These are phyloP conservation scores for Roridomyces roridus DNA, from an alignment of 768 basidiomycete genomes.

Conservation along the genomic window DNA sequence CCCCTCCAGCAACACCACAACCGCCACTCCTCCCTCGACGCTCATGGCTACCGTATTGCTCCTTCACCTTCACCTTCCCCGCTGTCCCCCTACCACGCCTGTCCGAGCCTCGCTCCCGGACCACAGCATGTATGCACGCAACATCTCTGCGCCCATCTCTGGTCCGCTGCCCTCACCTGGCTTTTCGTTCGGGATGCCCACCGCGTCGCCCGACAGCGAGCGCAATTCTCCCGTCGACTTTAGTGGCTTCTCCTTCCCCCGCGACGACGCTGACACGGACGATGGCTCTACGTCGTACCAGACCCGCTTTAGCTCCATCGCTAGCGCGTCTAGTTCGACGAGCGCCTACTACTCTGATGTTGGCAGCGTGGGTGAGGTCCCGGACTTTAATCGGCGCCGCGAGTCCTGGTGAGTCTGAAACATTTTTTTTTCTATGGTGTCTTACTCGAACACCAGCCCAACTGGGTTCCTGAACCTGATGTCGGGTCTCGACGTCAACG, in stretches of 20 bases:
- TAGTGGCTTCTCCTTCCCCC: conserved; percentile 52
- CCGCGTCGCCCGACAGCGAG: conserved; percentile 54
- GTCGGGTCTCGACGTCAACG: conserved; percentile 48
- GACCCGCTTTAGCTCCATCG: conserved; percentile 66
- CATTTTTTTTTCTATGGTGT: conserved; percentile 13
- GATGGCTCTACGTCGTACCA: conserved; percentile 54
- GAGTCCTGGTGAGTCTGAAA: conserved; percentile 46
- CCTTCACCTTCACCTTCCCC: conserved; percentile 51
- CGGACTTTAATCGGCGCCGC: conserved; percentile 35
- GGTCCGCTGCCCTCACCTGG: conserved; percentile 68
- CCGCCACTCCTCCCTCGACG: conserved; percentile 50
- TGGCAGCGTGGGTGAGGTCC: conserved; percentile 42
- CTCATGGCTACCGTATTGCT: conserved; percentile 42
- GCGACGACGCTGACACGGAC: conserved; percentile 57
- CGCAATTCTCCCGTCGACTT: conserved; percentile 58
- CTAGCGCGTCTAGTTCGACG: conserved; percentile 61
- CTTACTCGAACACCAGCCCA: conserved; percentile 28
- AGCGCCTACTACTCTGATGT: conserved; percentile 58
- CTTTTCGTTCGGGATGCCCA: conserved; percentile 69
- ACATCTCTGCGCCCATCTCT: conserved; percentile 49
- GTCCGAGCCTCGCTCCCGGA: conserved; percentile 56
- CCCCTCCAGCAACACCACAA: conserved; percentile 45
- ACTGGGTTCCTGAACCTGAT: conserved; percentile 49
- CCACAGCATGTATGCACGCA: conserved; percentile 54
- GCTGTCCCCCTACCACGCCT: conserved; percentile 47